phyloP scores from a whole-genome alignment of 805 yeast species.

The Yarrowia bubula region DNA sequence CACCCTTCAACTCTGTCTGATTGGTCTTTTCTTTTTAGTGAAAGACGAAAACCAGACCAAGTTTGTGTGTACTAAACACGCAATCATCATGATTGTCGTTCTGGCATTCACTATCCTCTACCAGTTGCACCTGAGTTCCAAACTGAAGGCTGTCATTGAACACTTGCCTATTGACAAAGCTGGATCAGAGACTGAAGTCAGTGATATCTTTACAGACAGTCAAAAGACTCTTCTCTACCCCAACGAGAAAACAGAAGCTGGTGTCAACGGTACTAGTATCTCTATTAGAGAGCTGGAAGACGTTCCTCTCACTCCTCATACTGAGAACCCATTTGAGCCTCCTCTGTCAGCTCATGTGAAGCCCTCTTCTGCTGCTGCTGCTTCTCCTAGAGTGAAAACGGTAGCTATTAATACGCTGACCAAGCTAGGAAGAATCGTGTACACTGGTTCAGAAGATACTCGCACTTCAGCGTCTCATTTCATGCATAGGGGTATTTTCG shows the following conservation, averaged over 20 bases:
- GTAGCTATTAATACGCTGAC: not conserved
- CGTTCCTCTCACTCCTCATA: not conserved
- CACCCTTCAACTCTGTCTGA: conserved; percentile 71
- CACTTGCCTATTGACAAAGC: conserved; percentile 2
- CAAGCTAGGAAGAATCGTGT: conserved; percentile 5
- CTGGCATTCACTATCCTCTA: conserved; percentile 55
- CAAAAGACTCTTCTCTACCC: not conserved
- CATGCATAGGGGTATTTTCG: conserved; percentile 32
- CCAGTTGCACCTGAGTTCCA: conserved; percentile 51
- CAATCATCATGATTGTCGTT: conserved; percentile 51
- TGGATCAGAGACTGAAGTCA: not conserved
- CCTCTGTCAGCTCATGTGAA: not conserved
- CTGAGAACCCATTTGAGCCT: not conserved
- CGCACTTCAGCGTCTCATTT: conserved; percentile 26
- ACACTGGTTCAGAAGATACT: not conserved
- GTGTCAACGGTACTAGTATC: not conserved
- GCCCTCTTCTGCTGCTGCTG: not conserved
- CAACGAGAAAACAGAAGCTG: not conserved
- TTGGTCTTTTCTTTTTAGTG: conserved; percentile 71
- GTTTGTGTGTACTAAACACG: conserved; percentile 48
- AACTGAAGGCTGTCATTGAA: conserved; percentile 22
- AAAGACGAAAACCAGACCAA: conserved; percentile 48
- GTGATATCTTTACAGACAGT: not conserved
- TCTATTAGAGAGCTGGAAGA: not conserved
- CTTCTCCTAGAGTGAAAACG: conserved; percentile 4